phyloP scores from a whole-genome alignment of 2,329 filamentous ascomycete genomes.

The Penicillium italicum region DNA sequence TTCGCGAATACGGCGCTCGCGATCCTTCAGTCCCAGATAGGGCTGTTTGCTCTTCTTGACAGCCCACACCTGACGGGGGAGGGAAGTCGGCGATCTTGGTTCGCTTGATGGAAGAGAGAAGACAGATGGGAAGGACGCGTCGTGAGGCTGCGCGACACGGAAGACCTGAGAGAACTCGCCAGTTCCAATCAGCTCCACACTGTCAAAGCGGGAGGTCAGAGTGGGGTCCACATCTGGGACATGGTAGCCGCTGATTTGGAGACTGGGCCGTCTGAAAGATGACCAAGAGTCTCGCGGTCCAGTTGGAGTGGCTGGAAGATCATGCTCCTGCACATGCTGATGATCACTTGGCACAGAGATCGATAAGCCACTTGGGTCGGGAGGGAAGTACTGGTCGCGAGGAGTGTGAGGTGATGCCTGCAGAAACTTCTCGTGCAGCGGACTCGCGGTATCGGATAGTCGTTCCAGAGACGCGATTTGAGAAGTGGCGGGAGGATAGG shows the following conservation, averaged over 20 bases:
- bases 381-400: constrained; percentile 67
- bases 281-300: constrained; percentile 57
- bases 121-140: constrained; percentile 39
- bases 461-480: constrained; percentile 36
- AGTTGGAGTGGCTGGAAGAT: constrained; percentile 79
- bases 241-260: constrained; percentile 68
- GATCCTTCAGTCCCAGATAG: constrained; percentile 72
- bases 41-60: constrained; percentile 90
- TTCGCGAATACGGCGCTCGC: constrained; percentile 79
- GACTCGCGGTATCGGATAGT: constrained; percentile 38
- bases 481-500: constrained; percentile 33
- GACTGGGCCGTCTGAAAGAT: constrained; percentile 59
- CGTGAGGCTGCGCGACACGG: constrained; percentile 58
- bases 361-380: constrained; percentile 77
- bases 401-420: constrained; percentile 71
- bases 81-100: constrained; percentile 52
- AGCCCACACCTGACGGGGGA: constrained; percentile 68
- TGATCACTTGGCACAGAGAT: constrained; percentile 63
- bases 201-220: constrained; percentile 71
- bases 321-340: constrained; percentile 38
- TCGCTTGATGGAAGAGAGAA: constrained; percentile 47
- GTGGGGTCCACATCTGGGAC: constrained; percentile 71
- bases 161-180: constrained; percentile 95
- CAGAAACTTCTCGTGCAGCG: constrained; percentile 55
- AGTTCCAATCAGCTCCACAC: constrained; percentile 73